A percentile compares a stretch with the other conserved stretches of the same genome.
phyloP scores from a whole-genome alignment of 345 rosid genomes.

The Litchi chinensis region DNA sequence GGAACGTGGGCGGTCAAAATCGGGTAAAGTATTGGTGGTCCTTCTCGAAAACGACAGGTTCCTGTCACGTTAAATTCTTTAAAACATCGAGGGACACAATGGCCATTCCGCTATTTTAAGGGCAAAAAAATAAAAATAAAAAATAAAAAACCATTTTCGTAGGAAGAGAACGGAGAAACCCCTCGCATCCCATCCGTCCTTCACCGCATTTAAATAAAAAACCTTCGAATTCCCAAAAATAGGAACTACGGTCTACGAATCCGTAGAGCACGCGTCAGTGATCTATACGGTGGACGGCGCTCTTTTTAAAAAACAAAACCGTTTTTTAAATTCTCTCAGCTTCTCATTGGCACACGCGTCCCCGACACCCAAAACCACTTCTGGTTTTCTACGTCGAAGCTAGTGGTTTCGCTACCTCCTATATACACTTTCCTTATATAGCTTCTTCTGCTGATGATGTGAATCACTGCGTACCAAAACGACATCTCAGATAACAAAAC shows the following conservation, averaged over 20 bases:
- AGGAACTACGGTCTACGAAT: slow-evolving; percentile 22
- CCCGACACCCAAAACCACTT: slow-evolving; percentile 1
- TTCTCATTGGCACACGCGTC: slow-evolving; percentile 37
- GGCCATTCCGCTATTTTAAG: neutral
- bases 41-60: slow-evolving; percentile 4
- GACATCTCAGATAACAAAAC: slow-evolving; percentile 19
- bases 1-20: neutral
- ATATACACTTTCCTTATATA: slow-evolving; percentile 40
- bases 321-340: neutral
- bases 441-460: slow-evolving; percentile 20
- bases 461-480: slow-evolving; percentile 21
- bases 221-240: slow-evolving; percentile 21
- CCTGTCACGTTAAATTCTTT: neutral
- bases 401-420: neutral
- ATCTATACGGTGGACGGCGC: slow-evolving; percentile 41
- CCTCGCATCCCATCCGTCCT: neutral
- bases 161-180: neutral
- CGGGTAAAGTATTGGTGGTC: neutral
- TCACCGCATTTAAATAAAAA: neutral
- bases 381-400: slow-evolving; percentile 19
- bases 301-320: neutral
- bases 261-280: slow-evolving; percentile 47
- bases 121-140: too few relatives aligned
- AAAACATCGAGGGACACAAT: neutral
- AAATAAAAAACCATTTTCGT: neutral